Evolutionary conservation across 1,284 basidiomycete genomes (phyloP).

Genomic region (Leccinum pseudoinsigne): DNA sequence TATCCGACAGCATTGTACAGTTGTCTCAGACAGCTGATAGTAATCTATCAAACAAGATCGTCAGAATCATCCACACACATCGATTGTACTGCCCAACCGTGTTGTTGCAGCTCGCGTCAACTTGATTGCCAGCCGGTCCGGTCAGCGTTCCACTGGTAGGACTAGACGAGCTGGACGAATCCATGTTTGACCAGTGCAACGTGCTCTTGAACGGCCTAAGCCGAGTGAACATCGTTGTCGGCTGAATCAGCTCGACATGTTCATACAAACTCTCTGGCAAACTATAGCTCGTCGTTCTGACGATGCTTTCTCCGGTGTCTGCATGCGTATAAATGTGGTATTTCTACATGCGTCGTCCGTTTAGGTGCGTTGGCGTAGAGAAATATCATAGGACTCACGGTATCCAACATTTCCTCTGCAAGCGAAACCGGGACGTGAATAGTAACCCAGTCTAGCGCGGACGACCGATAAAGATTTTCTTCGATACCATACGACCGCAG

Average conservation of each 20-base stretch:
- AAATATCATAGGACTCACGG: slow-evolving; percentile 42
- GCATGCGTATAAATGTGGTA: slow-evolving; percentile 63
- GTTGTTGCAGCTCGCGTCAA: slow-evolving; percentile 52
- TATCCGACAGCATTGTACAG: slow-evolving; percentile 49
- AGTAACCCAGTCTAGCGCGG: slow-evolving; percentile 70
- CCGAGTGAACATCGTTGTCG: slow-evolving; percentile 70
- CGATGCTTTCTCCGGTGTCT: slow-evolving; percentile 49
- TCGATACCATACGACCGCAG: slow-evolving; percentile 57
- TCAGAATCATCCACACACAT: slow-evolving; percentile 30
- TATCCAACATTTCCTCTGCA: slow-evolving; percentile 68
- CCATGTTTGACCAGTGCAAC: slow-evolving; percentile 34
- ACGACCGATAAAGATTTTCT: slow-evolving; percentile 49
- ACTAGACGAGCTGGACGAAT: slow-evolving; percentile 6
- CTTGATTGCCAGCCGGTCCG: slow-evolving; percentile 33
- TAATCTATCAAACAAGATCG: slow-evolving; percentile 35
- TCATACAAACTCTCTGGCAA: slow-evolving; percentile 59
- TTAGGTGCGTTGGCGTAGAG: background rate
- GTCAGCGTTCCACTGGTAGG: slow-evolving; percentile 22
- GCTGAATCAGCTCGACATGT: slow-evolving; percentile 72
- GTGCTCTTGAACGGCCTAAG: slow-evolving; percentile 48
- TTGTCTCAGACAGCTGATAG: slow-evolving; percentile 33
- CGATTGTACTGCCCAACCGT: slow-evolving; percentile 34
- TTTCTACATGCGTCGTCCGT: slow-evolving; percentile 38
- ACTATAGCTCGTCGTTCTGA: slow-evolving; percentile 72
- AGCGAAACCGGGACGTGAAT: slow-evolving; percentile 56